Conservation (phyloP, 2,329 filamentous ascomycete species). For the Sclerotiophoma versabilis region DNA sequence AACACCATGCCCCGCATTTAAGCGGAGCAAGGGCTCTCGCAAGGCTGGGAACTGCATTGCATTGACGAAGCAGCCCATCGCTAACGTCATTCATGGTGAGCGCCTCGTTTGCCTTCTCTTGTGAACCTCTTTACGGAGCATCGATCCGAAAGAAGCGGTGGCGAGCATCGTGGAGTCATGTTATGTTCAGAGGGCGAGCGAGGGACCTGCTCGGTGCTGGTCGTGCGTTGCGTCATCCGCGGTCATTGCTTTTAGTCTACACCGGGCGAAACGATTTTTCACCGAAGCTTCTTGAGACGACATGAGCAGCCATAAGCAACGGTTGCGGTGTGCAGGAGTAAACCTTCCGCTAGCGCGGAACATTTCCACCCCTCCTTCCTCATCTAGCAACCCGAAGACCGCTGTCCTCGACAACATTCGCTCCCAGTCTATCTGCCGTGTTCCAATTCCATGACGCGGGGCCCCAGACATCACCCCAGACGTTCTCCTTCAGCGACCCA, state of each 20-base stretch:
- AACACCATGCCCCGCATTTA: background rate
- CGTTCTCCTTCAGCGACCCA: background rate
- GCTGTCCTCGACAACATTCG: background rate
- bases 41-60: background rate
- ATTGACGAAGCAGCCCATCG: background rate
- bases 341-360: conserved; percentile 2
- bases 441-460: conserved; percentile 8
- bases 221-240: background rate
- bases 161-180: background rate
- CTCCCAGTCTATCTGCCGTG: conserved; percentile 3
- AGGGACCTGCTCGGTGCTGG: background rate
- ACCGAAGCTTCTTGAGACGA: no score
- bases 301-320: no score
- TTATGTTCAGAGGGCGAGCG: background rate
- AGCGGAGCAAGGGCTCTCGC: background rate
- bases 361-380: background rate
- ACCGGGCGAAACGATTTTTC: background rate
- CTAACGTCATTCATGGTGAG: background rate
- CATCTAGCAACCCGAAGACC: conserved; percentile 7
- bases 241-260: background rate
- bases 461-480: conserved; percentile 14
- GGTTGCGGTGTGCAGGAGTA: no score
- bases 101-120: conserved; percentile 11
- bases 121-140: background rate
- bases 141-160: background rate